These are phyloP conservation scores for Parasarocladium wereldwijsianum DNA, from an alignment of 2,329 filamentous ascomycete species.

Conservation along the genomic window DNA sequence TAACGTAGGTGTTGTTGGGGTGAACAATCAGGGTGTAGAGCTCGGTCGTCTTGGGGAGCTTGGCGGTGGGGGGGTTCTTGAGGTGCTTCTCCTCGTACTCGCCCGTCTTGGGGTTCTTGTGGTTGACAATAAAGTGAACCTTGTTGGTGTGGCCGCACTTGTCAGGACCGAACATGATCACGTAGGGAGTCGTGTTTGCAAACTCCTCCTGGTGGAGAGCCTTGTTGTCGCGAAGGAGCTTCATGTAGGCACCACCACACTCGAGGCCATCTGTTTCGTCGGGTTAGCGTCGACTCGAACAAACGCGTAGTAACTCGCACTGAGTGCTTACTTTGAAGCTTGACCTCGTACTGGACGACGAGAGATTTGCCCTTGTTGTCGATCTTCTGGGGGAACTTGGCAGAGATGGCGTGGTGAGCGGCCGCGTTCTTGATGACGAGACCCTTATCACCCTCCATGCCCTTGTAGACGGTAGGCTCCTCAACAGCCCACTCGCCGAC, in stretches of 20 bases:
- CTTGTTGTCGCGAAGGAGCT: constrained; percentile 96
- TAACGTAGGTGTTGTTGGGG: constrained; percentile 88
- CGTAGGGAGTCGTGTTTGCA: constrained; percentile 90
- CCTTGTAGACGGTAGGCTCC: constrained; percentile 81
- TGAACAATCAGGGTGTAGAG: constrained; percentile 95
- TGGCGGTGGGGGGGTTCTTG: constrained; percentile 65
- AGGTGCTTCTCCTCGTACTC: constrained; percentile 99
- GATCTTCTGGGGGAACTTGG: constrained; percentile 93
- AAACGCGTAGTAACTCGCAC: not conserved
- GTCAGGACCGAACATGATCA: constrained; percentile 99
- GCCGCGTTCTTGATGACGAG: constrained; percentile 96
- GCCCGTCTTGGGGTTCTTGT: constrained; percentile 99
- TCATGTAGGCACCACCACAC: constrained; percentile 97
- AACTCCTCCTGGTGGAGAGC: constrained; percentile 95
- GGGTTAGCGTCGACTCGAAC: not conserved
- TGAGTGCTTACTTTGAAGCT: constrained; percentile 73
- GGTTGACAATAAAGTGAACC: constrained; percentile 97
- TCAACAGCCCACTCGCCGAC: constrained; percentile 94
- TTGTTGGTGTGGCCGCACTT: constrained; percentile 99
- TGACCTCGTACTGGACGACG: constrained; percentile 98
- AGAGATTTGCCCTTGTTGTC: constrained; percentile 96
- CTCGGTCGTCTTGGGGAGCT: constrained; percentile 80
- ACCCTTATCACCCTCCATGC: constrained; percentile 89
- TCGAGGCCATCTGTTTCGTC: constrained; percentile 63
- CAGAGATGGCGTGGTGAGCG: constrained; percentile 97